Evolutionary conservation across 257 asterid species (phyloP).

Genomic region (Salvia splendens): DNA sequence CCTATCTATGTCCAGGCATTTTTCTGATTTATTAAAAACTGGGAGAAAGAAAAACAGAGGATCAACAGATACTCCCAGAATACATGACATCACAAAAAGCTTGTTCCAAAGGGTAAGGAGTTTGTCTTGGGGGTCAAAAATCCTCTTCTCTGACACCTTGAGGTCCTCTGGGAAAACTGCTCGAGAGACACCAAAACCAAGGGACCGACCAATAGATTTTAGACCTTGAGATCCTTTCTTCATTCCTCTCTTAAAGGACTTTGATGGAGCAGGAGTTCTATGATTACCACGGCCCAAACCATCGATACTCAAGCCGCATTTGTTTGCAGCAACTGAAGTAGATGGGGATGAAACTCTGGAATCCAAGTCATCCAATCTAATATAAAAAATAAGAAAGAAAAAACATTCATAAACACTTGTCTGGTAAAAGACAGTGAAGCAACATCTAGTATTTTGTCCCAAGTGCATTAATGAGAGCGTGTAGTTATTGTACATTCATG

Average conservation of each 20-base stretch:
- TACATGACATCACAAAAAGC: conserved; percentile 86
- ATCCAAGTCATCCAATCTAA: conserved; percentile 91
- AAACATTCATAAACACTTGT: conserved; percentile 14
- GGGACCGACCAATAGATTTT: conserved; percentile 84
- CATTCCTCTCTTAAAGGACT: conserved; percentile 85
- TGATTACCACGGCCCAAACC: conserved; percentile 58
- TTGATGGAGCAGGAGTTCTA: conserved; percentile 54
- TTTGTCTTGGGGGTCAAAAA: conserved; percentile 96
- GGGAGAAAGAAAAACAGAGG: conserved; percentile 97
- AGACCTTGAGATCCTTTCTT: conserved; percentile 93
- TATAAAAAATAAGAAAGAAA: conserved; percentile 22
- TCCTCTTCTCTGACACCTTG: conserved; percentile 83
- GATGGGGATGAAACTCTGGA: conserved; percentile 88
- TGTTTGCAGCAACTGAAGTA: conserved; percentile 61
- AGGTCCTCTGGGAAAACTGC: conserved; percentile 98
- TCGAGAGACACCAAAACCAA: conserved; percentile 82
- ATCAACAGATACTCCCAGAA: conserved; percentile 89
- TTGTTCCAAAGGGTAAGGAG: conserved; percentile 89
- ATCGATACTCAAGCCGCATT: conserved; percentile 73
- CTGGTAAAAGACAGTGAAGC: conserved; percentile 16
- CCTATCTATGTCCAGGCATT: conserved; percentile 86
- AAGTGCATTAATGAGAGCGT: not conserved
- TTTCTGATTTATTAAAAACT: conserved; percentile 59
- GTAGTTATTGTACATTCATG: not conserved
- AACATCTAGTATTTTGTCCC: conserved; percentile 9